A percentile compares a stretch with the other conserved stretches of the same genome.
These are phyloP conservation scores for Colletotrichum spaethianum DNA, from an alignment of 2,329 filamentous ascomycete species.

Conservation along the genomic window DNA sequence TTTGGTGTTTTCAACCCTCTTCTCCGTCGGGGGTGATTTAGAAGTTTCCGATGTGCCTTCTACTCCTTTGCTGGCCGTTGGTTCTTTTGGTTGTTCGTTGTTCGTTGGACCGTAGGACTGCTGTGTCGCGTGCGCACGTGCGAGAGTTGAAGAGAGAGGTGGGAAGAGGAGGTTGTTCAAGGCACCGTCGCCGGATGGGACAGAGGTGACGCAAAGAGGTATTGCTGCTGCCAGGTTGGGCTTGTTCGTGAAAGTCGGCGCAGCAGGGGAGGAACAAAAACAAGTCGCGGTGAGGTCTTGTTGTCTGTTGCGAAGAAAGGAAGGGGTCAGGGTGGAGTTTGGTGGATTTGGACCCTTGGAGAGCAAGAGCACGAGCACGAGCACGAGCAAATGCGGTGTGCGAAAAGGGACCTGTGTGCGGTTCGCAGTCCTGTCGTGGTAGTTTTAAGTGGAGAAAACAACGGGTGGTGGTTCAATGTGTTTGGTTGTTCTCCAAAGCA, in stretches of 20 bases:
- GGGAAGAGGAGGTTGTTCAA: background rate
- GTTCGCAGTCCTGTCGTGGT: background rate
- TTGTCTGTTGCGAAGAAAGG: slow-evolving; percentile 15
- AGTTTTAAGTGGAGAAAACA: slow-evolving; percentile 12
- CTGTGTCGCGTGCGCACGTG: background rate
- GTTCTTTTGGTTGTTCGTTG: too few species aligned
- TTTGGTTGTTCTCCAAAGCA: background rate
- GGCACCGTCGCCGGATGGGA: background rate
- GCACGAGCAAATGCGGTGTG: slow-evolving; percentile 17
- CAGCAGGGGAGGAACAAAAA: background rate
- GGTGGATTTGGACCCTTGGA: slow-evolving; percentile 20
- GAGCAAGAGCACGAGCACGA: background rate
- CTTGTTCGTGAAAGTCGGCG: background rate
- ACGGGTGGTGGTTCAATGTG: background rate
- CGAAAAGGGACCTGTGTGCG: background rate
- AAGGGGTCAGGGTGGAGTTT: slow-evolving; percentile 5
- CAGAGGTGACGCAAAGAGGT: background rate
- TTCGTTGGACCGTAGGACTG: background rate
- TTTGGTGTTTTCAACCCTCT: background rate
- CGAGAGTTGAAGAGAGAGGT: background rate
- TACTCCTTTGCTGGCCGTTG: background rate
- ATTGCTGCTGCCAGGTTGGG: background rate
- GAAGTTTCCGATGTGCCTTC: background rate
- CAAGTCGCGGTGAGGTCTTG: slow-evolving; percentile 1
- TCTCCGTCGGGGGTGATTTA: background rate